phyloP scores from a whole-genome alignment of 73 alveolate genomes.

The Breviolum minutum region DNA sequence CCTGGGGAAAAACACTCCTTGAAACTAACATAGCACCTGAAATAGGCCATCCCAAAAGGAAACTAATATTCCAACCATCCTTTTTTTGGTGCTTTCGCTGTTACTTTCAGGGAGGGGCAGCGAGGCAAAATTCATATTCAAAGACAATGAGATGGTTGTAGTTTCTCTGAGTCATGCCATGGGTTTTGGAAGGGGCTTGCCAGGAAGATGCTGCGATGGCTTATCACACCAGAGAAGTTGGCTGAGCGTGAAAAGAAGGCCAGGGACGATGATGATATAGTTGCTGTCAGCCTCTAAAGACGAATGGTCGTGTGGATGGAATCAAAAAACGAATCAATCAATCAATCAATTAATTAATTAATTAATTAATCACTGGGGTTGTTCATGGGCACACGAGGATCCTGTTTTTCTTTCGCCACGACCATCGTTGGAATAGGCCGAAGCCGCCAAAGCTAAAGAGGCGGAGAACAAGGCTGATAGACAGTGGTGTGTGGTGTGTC shows the following conservation, averaged over 20 bases:
- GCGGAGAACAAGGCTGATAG: conserved; percentile 74
- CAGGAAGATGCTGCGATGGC: conserved; percentile 94
- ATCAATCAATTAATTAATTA: too few species aligned
- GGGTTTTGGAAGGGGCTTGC: too few species aligned
- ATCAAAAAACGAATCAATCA: background rate
- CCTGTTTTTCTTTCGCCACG: background rate
- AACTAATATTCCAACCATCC: too few species aligned
- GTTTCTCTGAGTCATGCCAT: background rate
- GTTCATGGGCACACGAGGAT: background rate
- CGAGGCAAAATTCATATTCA: too few species aligned
- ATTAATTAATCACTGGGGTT: too few species aligned
- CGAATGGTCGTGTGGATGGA: background rate
- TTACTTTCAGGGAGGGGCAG: too few species aligned
- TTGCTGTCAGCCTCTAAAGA: background rate
- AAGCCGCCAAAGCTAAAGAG: conserved; percentile 75
- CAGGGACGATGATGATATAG: background rate
- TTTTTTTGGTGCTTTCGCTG: too few species aligned
- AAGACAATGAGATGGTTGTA: background rate
- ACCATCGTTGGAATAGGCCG: conserved; percentile 18
- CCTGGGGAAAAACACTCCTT: too few species aligned
- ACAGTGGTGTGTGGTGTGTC: background rate
- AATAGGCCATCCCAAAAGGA: too few species aligned
- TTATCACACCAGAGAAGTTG: conserved; percentile 89
- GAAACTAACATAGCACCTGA: too few species aligned
- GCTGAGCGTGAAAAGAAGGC: conserved; percentile 76